Base-by-base conservation (phyloP, 306 rosid genomes). In the Acacia crassicarpa region DNA sequence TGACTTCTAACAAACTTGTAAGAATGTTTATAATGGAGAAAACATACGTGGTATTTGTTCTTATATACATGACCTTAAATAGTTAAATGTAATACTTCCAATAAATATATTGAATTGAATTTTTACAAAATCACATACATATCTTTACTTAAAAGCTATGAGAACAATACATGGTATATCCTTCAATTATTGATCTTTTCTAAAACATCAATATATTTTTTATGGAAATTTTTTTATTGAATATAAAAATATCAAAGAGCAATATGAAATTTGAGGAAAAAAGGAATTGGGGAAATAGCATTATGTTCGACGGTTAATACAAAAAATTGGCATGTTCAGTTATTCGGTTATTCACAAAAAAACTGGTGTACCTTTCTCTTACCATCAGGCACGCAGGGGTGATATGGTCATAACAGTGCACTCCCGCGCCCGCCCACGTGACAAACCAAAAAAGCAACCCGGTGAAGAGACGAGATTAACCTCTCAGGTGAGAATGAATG, bases 371-470 rank as follows among this genome's bases (percentile, higher is more conserved):
- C 0, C 2, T 13, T 1, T 2, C 63, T 8, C 62, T 8, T 53
- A 11, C 74, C 58, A 80, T 84, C 84, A 12, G 62, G 62, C 62
- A 72, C 59, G n/a, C 77, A 41, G 3, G 89, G 86, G 84, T 69
- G 80, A 14, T 58, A 83, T 62, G 45, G 97, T 89, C 91, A 86
- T 49, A 4, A 7, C 33, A 0, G 20, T 1, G 10, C 51, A 70
- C 40, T 45, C 77, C 44, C 81, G 63, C 80, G 74, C 65, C 70
- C 85, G 25, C 88, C 91, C 94, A 91, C 89, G 97, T 84, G 89
- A 53, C 20, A 4, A 56, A 56, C 78, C n/a, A 20, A 68, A 80
- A 80, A 83, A 84, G 78, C 72, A 53, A 17, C 17, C 11, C 8
- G 0, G 0, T 0, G 0, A 9, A 88, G 40, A 84, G 16, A 78